phyloP scores from a whole-genome alignment of 192 early-diverging fungal genomes.

The Umbelopsis isabellina region DNA sequence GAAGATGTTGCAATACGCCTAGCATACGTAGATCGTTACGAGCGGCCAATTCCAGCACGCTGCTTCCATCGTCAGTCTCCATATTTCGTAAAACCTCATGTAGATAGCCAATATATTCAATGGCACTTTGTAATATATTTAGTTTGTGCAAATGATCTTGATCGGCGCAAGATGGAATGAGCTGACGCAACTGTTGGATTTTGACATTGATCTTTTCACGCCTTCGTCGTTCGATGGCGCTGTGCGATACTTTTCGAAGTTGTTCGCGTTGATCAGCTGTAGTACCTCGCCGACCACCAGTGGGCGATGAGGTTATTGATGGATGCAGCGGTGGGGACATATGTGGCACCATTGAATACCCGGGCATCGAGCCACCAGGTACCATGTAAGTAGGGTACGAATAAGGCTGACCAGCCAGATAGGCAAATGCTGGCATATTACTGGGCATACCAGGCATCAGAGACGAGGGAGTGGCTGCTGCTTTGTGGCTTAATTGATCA shows the following conservation, averaged over 20 bases:
- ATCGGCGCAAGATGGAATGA: constrained; percentile 64
- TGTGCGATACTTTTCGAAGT: constrained; percentile 74
- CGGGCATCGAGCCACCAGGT: neutral
- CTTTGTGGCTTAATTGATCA: neutral
- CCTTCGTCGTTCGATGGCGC: constrained; percentile 73
- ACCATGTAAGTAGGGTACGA: constrained; percentile 12
- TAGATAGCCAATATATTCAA: constrained; percentile 64
- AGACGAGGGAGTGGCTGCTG: neutral
- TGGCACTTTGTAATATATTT: constrained; percentile 59
- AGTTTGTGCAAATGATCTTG: constrained; percentile 67
- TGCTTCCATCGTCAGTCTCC: neutral
- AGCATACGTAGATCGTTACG: neutral
- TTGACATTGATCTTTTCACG: constrained; percentile 80
- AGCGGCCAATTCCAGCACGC: neutral
- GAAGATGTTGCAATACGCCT: neutral
- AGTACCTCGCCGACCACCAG: constrained; percentile 39
- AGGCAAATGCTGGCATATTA: constrained; percentile 11
- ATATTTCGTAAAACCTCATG: constrained; percentile 24
- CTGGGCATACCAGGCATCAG: neutral
- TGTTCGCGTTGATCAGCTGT: constrained; percentile 55
- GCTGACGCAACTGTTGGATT: constrained; percentile 64
- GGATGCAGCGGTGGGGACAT: neutral
- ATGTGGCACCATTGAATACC: neutral
- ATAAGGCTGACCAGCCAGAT: constrained; percentile 1
- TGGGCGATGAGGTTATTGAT: constrained; percentile 16